A percentile compares a stretch with the other conserved stretches of the same genome.
Conservation (phyloP, 441 rosid species). For the Geranium incanum region DNA sequence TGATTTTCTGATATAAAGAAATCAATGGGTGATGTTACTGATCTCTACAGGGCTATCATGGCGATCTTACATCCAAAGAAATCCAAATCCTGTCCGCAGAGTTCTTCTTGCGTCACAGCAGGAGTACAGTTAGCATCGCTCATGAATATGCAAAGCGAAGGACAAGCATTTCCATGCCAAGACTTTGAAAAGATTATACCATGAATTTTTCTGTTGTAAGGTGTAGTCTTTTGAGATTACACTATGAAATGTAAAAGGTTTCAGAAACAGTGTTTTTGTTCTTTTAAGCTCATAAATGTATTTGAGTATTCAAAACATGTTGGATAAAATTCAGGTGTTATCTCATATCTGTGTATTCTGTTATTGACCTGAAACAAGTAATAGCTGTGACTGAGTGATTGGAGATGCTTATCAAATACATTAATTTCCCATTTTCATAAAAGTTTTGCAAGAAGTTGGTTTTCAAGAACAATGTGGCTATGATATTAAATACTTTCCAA, state of each 20-base stretch:
- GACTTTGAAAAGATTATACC: conserved; percentile 24
- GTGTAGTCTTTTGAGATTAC: conserved; percentile 4
- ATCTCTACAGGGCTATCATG: conserved; percentile 57
- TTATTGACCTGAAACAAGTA: neutral
- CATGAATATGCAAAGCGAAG: conserved; percentile 59
- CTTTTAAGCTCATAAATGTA: neutral
- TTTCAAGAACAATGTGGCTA: neutral
- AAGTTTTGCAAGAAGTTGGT: neutral
- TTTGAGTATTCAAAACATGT: neutral
- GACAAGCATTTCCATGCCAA: conserved; percentile 23
- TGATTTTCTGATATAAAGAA: neutral
- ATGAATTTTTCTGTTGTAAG: neutral
- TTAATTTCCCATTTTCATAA: too few relatives aligned
- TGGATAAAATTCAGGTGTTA: too few relatives aligned
- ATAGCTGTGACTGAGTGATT: too few relatives aligned
- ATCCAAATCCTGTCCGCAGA: conserved; percentile 72
- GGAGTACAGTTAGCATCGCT: conserved; percentile 53
- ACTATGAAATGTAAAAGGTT: neutral
- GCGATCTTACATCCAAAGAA: conserved; percentile 68
- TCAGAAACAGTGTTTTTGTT: neutral
- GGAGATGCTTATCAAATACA: too few relatives aligned
- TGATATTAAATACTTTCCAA: neutral
- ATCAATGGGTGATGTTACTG: neutral
- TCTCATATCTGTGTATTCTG: neutral
- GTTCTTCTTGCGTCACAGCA: conserved; percentile 78